Base-by-base conservation (phyloP, 768 basidiomycete species). In the Auriscalpium vulgare region DNA sequence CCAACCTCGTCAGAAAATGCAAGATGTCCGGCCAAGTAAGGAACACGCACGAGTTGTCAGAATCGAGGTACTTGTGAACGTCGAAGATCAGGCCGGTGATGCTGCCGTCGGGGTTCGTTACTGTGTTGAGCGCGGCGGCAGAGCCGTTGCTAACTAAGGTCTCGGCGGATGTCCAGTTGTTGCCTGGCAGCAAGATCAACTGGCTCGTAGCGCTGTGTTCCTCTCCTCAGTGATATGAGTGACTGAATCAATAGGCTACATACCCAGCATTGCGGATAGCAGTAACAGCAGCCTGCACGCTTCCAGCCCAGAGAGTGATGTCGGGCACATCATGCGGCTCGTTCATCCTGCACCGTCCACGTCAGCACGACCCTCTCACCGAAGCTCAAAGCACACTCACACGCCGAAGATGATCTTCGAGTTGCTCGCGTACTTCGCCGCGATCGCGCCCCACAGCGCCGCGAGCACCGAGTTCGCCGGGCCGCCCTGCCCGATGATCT, bases 21-120 rank as follows among this genome's bases (percentile, higher is more conserved):
- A 50, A 13, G 58, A 40, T 44, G 0, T 50, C 29, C 9, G 45
- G 19, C 19, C 7, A 48, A 23, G 38, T 35, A 36, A 11, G 8
- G 21, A 29, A 5, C 51, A 37, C 50, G 17, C 50, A 63, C 64
- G 74, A 79, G 63, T 75, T 78, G 61, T 83, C 80, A 14, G 61
- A 69, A 66, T 84, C 82, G 49, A 81, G 75, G 68, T 83, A 84
- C 63, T 81, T 78, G 73, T 84, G 83, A 2, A 83, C 81, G 61
- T 85, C 83, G 61, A 84, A 77, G 56, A 84, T 68, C 44, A 84
- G 73, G 62, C 72, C 72, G 21, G 67, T 74, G 13, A 55, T 71
- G 19, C 67, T 71, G 6, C 78, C 76, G 57, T 80, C 78, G 35
- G 72, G 74, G 59, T 79, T 79, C 6, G 49, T 71, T 38, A 81